Conservation (phyloP, 371 early-diverging fungal genomes). For the Mortierella sp. region DNA sequence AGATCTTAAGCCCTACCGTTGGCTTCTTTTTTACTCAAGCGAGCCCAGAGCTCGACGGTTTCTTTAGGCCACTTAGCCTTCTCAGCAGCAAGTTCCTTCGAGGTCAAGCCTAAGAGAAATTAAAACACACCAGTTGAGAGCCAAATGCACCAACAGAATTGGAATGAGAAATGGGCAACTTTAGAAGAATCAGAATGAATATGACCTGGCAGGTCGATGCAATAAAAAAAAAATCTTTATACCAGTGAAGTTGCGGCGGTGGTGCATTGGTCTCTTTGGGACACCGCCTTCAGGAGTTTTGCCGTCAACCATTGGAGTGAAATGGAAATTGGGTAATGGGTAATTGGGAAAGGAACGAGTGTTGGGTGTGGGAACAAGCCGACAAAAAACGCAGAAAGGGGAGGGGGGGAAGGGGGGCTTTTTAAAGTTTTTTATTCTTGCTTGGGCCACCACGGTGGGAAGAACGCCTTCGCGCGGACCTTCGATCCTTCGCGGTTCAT, state of each 20-base stretch:
- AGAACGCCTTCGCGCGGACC: conserved; percentile 58
- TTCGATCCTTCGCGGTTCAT: conserved; percentile 53
- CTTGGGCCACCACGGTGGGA: conserved; percentile 69
- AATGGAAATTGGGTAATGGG: neutral
- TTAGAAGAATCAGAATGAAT: neutral
- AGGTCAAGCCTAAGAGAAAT: conserved; percentile 26
- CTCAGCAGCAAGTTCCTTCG: conserved; percentile 47
- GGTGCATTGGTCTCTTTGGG: conserved; percentile 50
- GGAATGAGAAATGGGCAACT: too few species aligned
- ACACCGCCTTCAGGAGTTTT: conserved; percentile 34
- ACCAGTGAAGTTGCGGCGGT: conserved; percentile 52
- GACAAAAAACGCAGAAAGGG: neutral
- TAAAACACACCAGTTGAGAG: neutral
- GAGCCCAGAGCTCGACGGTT: conserved; percentile 45
- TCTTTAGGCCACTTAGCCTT: conserved; percentile 51
- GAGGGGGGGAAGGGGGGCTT: neutral
- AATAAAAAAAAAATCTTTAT: neutral
- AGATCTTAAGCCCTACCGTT: conserved; percentile 18
- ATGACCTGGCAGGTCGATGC: too few species aligned
- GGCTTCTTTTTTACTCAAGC: conserved; percentile 47
- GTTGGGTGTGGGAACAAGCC: neutral
- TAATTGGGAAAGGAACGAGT: neutral
- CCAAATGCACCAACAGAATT: too few species aligned
- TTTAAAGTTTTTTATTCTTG: conserved; percentile 8
- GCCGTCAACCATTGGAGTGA: conserved; percentile 30